Conservation (phyloP, 306 rosid species). For the Casuarina equisetifolia region DNA sequence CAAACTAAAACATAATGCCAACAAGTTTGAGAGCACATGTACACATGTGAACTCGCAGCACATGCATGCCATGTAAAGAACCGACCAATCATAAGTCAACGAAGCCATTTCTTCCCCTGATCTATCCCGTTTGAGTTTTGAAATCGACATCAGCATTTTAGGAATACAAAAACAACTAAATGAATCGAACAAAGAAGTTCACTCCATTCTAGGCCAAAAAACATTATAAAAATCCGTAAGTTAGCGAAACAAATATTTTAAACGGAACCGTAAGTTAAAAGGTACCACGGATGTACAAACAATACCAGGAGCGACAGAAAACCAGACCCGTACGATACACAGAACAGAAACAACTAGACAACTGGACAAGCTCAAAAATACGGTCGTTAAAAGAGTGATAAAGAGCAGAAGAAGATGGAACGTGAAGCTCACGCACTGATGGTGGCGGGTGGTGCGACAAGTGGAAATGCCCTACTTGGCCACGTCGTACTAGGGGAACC, state of each 20-base stretch:
- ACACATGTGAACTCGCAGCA: neutral
- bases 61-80: neutral
- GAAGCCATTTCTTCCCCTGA: neutral
- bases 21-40: neutral
- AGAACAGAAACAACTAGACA: neutral
- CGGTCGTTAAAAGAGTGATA: neutral
- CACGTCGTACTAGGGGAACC: slow-evolving; percentile 31
- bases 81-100: neutral
- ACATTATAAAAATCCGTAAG: neutral
- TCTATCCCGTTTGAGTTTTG: neutral
- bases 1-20: neutral
- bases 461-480: slow-evolving; percentile 3
- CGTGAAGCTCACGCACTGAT: neutral
- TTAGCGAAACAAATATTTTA: too few species aligned
- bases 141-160: neutral
- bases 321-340: neutral
- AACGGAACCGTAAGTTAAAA: too few species aligned
- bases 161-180: neutral
- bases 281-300: slow-evolving; percentile 23
- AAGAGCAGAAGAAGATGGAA: too few species aligned
- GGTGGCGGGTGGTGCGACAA: slow-evolving; percentile 4
- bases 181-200: neutral
- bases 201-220: too few species aligned
- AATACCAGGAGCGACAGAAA: neutral
- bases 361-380: neutral